Conservation (phyloP, 2,329 filamentous ascomycete genomes). For the Xylaria sp. region DNA sequence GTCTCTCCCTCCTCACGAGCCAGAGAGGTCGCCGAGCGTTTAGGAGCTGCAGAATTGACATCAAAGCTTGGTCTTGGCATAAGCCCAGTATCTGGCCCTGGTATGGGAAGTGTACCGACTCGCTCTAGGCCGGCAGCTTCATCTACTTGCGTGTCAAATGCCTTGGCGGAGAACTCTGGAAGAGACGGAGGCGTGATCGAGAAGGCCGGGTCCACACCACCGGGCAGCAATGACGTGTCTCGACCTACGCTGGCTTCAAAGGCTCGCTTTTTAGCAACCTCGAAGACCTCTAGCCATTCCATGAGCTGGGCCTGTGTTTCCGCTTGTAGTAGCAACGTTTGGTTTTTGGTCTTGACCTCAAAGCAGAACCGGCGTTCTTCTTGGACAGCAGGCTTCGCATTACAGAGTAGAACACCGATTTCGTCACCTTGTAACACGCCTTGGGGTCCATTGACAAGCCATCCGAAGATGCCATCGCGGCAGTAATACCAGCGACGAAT, state of each 20-base stretch:
- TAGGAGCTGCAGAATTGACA: conserved; percentile 60
- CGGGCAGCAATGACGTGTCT: conserved; percentile 59
- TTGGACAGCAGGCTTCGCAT: conserved; percentile 87
- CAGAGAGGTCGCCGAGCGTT: conserved; percentile 67
- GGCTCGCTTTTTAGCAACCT: conserved; percentile 91
- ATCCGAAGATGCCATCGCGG: conserved; percentile 95
- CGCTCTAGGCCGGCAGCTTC: conserved; percentile 63
- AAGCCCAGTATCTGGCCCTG: conserved; percentile 66
- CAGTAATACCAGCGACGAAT: conserved; percentile 94
- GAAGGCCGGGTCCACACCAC: conserved; percentile 79
- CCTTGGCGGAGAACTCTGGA: conserved; percentile 89
- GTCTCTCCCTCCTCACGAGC: conserved; percentile 77
- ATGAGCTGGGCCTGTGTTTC: conserved; percentile 93
- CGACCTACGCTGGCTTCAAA: conserved; percentile 76
- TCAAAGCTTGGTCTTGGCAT: conserved; percentile 78
- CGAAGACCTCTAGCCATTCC: conserved; percentile 93
- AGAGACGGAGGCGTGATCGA: conserved; percentile 89
- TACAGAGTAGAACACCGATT: conserved; percentile 94
- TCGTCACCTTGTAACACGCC: conserved; percentile 96
- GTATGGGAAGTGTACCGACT: conserved; percentile 72
- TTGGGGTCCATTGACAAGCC: conserved; percentile 83
- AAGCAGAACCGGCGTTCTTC: conserved; percentile 98
- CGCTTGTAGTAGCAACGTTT: conserved; percentile 87
- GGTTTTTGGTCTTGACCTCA: conserved; percentile 97
- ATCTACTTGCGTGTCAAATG: conserved; percentile 71